Percentiles rank a stretch among this genome's conserved stretches.
Conservation (phyloP, 768 basidiomycete species). For the Lactifluus piperatus region DNA sequence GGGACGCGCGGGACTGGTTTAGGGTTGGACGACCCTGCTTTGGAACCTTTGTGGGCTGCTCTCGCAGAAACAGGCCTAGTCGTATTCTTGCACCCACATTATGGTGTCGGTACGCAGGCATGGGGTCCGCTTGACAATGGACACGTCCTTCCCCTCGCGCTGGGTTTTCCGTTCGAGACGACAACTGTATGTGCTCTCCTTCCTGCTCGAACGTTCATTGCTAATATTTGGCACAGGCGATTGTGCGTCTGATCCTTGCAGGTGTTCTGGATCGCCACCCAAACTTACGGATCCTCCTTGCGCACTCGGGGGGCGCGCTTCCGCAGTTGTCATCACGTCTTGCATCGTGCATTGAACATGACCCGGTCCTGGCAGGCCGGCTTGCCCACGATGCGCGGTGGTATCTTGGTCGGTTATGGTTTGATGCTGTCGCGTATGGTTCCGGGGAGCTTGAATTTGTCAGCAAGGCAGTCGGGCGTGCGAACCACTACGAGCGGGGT, state of each 20-base stretch:
- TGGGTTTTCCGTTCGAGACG: constrained; percentile 89
- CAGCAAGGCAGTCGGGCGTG: constrained; percentile 57
- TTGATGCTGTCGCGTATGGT: constrained; percentile 86
- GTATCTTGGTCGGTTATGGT: constrained; percentile 72
- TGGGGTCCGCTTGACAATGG: constrained; percentile 78
- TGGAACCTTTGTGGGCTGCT: constrained; percentile 79
- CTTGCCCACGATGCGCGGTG: constrained; percentile 76
- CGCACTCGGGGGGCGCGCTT: constrained; percentile 81
- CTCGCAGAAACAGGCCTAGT: constrained; percentile 61
- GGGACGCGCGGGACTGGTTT: constrained; percentile 71
- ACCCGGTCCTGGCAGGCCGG: constrained; percentile 67
- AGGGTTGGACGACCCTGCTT: constrained; percentile 69
- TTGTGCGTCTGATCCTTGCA: constrained; percentile 71
- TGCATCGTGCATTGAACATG: constrained; percentile 78
- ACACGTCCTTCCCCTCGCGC: constrained; percentile 77
- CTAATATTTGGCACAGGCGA: constrained; percentile 34
- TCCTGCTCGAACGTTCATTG: neutral
- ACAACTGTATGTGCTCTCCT: constrained; percentile 54
- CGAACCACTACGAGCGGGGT: constrained; percentile 34
- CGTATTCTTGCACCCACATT: constrained; percentile 82
- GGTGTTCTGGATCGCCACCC: constrained; percentile 79
- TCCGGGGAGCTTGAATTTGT: constrained; percentile 78
- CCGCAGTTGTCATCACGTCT: constrained; percentile 79
- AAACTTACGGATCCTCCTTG: constrained; percentile 64
- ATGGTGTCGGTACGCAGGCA: constrained; percentile 63